Evolutionary conservation across 2,329 filamentous ascomycete genomes (phyloP).

Genomic region (Penicillium polonicum): DNA sequence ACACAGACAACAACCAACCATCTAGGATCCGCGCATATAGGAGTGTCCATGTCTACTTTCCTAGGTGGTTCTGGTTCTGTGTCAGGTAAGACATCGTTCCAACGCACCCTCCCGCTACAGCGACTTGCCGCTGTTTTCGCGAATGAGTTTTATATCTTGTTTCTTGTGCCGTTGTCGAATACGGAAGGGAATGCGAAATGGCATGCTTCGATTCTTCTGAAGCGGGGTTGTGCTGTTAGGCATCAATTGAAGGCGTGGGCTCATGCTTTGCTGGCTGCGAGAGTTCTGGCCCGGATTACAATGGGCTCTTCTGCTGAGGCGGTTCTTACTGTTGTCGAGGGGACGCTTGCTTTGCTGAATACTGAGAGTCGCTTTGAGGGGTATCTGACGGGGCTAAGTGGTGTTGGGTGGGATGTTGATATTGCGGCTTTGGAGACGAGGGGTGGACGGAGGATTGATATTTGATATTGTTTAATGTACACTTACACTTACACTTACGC

Average conservation of each 20-base stretch:
- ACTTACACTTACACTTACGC: neutral
- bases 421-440: constrained; percentile 65
- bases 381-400: constrained; percentile 43
- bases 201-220: constrained; percentile 61
- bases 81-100: constrained; percentile 9
- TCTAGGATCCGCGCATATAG: constrained; percentile 57
- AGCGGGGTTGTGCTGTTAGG: constrained; percentile 52
- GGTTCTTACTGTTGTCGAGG: constrained; percentile 41
- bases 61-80: constrained; percentile 5
- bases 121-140: constrained; percentile 53
- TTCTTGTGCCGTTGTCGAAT: constrained; percentile 43
- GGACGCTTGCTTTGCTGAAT: constrained; percentile 44
- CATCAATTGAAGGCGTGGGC: constrained; percentile 62
- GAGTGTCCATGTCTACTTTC: constrained; percentile 46
- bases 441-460: constrained; percentile 46
- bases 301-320: neutral
- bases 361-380: constrained; percentile 45
- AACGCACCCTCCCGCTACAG: constrained; percentile 44
- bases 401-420: constrained; percentile 65
- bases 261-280: constrained; percentile 56
- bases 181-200: constrained; percentile 14
- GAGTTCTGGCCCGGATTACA: constrained; percentile 14
- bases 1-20: neutral
- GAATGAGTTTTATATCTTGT: constrained; percentile 61
- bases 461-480: neutral